Evolutionary conservation across 208 protist genomes (phyloP).

Genomic region (Zelonia costaricensis): DNA sequence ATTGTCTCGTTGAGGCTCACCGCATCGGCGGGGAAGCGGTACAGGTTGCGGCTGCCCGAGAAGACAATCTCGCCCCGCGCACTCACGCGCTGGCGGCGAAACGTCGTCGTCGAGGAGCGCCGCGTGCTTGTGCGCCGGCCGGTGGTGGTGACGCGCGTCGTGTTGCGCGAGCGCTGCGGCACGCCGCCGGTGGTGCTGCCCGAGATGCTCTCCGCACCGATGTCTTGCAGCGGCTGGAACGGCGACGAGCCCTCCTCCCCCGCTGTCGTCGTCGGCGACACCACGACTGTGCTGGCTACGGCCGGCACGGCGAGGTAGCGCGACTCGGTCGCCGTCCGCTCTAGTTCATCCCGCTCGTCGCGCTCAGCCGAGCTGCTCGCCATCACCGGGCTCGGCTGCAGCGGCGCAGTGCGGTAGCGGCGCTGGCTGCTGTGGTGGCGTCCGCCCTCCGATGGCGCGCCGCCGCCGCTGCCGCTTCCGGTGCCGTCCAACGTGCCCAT

Average conservation of each 20-base stretch:
- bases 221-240: background rate
- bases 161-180: constrained; percentile 7
- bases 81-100: constrained; percentile 32
- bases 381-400: constrained; percentile 9
- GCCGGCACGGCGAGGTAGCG: constrained; percentile 1
- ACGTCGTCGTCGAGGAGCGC: constrained; percentile 16
- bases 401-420: constrained; percentile 9
- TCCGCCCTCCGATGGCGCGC: background rate
- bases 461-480: background rate
- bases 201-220: background rate
- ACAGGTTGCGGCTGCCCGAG: constrained; percentile 76
- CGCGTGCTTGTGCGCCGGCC: constrained; percentile 10
- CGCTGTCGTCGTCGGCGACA: constrained; percentile 4
- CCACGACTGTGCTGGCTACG: background rate
- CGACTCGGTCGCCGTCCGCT: background rate
- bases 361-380: background rate
- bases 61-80: constrained; percentile 80
- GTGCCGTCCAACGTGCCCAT: background rate
- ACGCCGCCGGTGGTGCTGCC: background rate
- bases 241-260: background rate
- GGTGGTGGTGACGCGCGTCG: constrained; percentile 3
- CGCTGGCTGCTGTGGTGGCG: background rate
- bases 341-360: background rate
- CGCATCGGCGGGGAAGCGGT: constrained; percentile 70
- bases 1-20: constrained; percentile 54